Evolutionary conservation across 2,329 filamentous ascomycete genomes (phyloP).

Genomic region (Bipolaris zeicola): DNA sequence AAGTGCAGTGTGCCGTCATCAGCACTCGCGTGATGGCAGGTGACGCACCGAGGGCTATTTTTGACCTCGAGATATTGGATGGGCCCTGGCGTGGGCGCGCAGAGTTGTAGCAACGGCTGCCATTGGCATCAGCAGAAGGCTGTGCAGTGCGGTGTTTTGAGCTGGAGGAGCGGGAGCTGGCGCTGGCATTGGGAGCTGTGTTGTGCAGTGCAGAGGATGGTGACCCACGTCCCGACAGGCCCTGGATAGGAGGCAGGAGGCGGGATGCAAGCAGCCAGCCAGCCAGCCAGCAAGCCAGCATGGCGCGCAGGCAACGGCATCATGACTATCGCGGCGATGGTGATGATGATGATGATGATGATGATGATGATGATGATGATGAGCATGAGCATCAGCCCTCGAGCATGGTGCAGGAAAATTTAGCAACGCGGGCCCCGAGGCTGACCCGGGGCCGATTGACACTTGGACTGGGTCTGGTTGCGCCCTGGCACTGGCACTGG

Average conservation of each 20-base stretch:
- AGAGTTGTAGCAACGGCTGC: conserved; percentile 21
- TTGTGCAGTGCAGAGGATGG: no score
- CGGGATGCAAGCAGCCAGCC: no score
- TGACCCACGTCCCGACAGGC: no score
- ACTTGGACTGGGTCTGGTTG: no score
- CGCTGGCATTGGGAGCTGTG: no score
- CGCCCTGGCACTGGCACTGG: no score
- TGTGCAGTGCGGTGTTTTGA: not conserved
- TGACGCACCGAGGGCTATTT: conserved; percentile 35
- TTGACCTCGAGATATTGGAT: conserved; percentile 31
- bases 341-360: not conserved
- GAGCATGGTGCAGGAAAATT: conserved; percentile 2
- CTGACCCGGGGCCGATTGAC: conserved; percentile 9
- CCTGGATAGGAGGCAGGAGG: no score
- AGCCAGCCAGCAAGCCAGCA: no score
- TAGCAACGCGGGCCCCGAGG: conserved; percentile 16
- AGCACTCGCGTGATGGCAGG: conserved; percentile 17
- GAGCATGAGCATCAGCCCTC: not conserved
- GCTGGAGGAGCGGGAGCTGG: no score
- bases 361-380: not conserved
- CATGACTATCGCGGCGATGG: no score
- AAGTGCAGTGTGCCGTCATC: not conserved
- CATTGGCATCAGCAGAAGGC: not conserved
- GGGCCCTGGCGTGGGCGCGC: conserved; percentile 26
- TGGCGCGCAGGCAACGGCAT: no score